These are phyloP conservation scores for Calonectria leucothoes DNA, from an alignment of 2,329 filamentous ascomycete genomes.

Conservation along the genomic window DNA sequence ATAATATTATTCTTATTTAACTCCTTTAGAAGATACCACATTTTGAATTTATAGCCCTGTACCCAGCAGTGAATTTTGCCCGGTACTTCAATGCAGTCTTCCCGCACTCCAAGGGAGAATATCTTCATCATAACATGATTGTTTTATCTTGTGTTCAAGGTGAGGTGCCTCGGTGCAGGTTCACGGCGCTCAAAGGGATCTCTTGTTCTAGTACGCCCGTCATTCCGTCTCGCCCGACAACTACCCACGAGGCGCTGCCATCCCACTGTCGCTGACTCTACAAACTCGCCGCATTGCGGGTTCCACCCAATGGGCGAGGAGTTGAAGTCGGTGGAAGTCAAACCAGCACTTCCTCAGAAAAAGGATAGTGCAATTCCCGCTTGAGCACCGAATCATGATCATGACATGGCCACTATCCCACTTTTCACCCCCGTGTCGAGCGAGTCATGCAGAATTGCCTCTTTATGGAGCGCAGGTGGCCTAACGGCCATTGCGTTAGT, in stretches of 20 bases:
- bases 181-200: too few species aligned
- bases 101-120: too few species aligned
- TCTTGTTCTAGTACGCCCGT: too few species aligned
- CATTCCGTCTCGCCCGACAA: background rate
- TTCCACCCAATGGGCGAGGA: background rate
- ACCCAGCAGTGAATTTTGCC: too few species aligned
- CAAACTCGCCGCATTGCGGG: background rate
- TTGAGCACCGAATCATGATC: background rate
- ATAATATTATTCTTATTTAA: too few species aligned
- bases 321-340: background rate
- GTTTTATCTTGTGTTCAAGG: too few species aligned
- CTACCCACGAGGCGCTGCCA: background rate
- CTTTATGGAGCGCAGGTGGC: background rate
- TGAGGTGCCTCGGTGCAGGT: too few species aligned
- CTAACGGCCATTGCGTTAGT: background rate
- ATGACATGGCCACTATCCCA: background rate
- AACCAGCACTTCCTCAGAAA: background rate
- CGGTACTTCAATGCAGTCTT: too few species aligned
- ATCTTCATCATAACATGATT: too few species aligned
- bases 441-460: background rate
- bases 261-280: background rate
- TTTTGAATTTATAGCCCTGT: too few species aligned
- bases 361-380: background rate
- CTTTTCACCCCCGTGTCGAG: background rate
- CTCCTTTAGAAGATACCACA: too few species aligned